Evolutionary conservation across 2,329 filamentous ascomycete genomes (phyloP).

Genomic region (Emergomyces africanus): DNA sequence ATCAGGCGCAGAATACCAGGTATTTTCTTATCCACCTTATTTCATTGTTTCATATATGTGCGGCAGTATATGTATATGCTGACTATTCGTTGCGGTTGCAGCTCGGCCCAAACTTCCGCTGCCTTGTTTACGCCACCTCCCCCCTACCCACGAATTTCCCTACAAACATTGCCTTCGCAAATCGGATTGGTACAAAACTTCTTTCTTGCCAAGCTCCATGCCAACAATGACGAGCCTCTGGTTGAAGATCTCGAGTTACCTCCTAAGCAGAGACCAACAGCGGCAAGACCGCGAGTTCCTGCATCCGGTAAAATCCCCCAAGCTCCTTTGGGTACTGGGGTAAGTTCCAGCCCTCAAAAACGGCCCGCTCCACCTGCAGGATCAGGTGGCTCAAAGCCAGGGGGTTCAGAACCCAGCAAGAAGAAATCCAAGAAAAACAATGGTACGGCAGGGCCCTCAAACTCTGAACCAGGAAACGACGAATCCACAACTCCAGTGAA

Average conservation of each 20-base stretch:
- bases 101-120: conserved; percentile 39
- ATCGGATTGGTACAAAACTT: conserved; percentile 85
- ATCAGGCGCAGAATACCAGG: conserved; percentile 60
- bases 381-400: conserved; percentile 16
- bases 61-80: conserved; percentile 8
- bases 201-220: conserved; percentile 78
- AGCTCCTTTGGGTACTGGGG: conserved; percentile 17
- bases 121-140: conserved; percentile 51
- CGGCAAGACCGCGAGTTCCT: conserved; percentile 31
- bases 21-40: conserved; percentile 20
- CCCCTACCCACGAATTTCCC: conserved; percentile 63
- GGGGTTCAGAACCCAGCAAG: conserved; percentile 26
- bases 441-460: conserved; percentile 18
- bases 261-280: conserved; percentile 61
- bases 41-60: not conserved
- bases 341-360: conserved; percentile 29
- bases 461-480: conserved; percentile 23
- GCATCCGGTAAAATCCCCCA: conserved; percentile 34
- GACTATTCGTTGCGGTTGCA: conserved; percentile 9
- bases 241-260: conserved; percentile 93
- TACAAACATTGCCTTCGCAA: conserved; percentile 62
- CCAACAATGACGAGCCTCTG: conserved; percentile 68
- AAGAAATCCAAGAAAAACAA: conserved; percentile 32
- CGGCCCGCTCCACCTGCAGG: conserved; percentile 22
- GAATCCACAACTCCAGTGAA: conserved; percentile 22